phyloP scores from a whole-genome alignment of 148 eudicot genomes.

The Silene conica region DNA sequence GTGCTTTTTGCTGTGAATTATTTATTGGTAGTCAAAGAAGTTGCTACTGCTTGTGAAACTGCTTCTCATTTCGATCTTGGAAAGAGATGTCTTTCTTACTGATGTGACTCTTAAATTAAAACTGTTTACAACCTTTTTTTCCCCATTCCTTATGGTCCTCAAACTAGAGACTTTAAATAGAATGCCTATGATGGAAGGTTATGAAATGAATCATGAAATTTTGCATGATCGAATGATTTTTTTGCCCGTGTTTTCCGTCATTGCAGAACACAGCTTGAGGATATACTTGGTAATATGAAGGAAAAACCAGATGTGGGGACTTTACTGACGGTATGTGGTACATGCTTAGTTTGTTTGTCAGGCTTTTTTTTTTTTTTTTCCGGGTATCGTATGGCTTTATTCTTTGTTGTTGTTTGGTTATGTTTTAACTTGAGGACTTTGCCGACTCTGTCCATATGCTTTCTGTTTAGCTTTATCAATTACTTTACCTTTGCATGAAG shows the following conservation, averaged over 20 bases:
- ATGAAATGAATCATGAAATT: background rate
- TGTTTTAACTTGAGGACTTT: slow-evolving; percentile 14
- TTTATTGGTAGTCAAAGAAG: background rate
- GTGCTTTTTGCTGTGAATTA: slow-evolving; percentile 3
- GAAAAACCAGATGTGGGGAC: slow-evolving; percentile 96
- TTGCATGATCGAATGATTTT: background rate
- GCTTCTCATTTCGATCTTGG: background rate
- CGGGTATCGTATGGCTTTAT: background rate
- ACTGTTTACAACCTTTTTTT: background rate
- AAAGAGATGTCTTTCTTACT: background rate
- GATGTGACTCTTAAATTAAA: background rate
- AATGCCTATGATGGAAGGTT: background rate
- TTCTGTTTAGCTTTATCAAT: background rate
- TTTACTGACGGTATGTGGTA: slow-evolving; percentile 54
- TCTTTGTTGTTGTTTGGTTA: background rate
- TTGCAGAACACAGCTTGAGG: slow-evolving; percentile 76
- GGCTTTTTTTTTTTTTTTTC: background rate
- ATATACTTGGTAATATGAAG: slow-evolving; percentile 73
- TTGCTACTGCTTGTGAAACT: background rate
- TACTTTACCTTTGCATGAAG: slow-evolving; percentile 1
- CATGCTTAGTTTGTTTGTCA: slow-evolving; percentile 8
- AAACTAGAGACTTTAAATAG: background rate
- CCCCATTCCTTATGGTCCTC: background rate
- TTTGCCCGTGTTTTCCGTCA: slow-evolving; percentile 4
- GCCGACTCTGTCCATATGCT: background rate